Percentiles rank a stretch among this genome's conserved stretches.
These are phyloP conservation scores for Volvox carteri DNA, from an alignment of 163 green algal species.

Conservation along the genomic window DNA sequence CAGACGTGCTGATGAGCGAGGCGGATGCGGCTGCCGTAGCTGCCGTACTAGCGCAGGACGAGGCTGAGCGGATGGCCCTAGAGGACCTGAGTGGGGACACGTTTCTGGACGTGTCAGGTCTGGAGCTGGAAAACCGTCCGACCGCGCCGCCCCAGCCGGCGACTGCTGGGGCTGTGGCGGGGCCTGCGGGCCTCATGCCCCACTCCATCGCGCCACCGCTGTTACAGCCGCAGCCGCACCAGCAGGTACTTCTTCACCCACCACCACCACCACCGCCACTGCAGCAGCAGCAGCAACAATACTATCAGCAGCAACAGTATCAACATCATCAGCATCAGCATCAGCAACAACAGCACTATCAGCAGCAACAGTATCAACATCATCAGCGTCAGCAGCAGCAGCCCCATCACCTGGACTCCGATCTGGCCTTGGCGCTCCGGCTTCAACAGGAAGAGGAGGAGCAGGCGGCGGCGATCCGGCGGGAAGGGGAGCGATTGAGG, in stretches of 20 bases:
- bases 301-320: background rate
- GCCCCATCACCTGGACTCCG: conserved; percentile 30
- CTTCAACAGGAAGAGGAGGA: conserved; percentile 52
- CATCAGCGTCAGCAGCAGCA: background rate
- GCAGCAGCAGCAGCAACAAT: too few species aligned
- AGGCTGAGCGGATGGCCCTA: background rate
- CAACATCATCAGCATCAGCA: background rate
- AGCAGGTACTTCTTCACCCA: background rate
- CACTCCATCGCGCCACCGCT: too few species aligned
- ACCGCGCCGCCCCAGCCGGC: background rate
- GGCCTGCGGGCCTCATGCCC: background rate
- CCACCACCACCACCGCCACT: background rate
- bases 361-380: background rate
- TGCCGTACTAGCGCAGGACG: conserved; percentile 46
- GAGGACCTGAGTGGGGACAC: background rate
- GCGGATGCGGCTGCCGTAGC: conserved; percentile 39
- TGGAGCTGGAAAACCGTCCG: conserved; percentile 25
- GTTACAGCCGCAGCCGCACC: background rate
- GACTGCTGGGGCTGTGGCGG: background rate
- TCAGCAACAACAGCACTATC: background rate
- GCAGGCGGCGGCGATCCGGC: background rate
- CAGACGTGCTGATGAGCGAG: conserved; percentile 36
- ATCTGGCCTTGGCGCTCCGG: conserved; percentile 50
- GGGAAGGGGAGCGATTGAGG: background rate
- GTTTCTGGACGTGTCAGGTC: conserved; percentile 25